These are phyloP conservation scores for Ligustrum vulgare DNA, from an alignment of 257 asterid genomes.

Conservation along the genomic window DNA sequence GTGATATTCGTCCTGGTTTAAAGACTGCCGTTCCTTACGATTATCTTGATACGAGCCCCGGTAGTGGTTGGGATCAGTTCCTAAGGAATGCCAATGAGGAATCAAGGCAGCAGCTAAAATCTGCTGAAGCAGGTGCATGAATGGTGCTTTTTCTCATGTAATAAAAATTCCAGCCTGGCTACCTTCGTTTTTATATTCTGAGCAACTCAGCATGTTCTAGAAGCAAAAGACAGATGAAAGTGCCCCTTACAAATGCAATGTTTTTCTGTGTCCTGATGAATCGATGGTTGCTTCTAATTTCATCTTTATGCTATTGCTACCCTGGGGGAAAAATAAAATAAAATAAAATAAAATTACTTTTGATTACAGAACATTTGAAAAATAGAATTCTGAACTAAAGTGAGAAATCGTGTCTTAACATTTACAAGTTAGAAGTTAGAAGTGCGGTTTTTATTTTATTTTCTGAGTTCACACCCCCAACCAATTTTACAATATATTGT, in stretches of 20 bases:
- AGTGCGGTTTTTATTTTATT: no score
- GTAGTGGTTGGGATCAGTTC: conserved; percentile 93
- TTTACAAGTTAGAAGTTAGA: no score
- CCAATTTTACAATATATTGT: no score
- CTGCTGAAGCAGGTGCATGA: conserved; percentile 54
- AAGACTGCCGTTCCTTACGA: conserved; percentile 90
- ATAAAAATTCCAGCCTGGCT: not conserved
- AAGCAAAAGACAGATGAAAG: not conserved
- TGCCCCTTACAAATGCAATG: not conserved
- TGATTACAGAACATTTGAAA: not conserved
- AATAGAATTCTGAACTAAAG: not conserved
- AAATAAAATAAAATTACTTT: no score
- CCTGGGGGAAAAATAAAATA: no score
- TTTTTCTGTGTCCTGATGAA: not conserved
- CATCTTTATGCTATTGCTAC: not conserved
- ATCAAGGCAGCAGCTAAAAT: conserved; percentile 38
- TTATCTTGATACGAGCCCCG: conserved; percentile 72
- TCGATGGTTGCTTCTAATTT: not conserved
- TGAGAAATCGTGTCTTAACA: not conserved
- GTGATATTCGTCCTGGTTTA: conserved; percentile 82
- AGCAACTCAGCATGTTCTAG: not conserved
- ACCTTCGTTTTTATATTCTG: not conserved
- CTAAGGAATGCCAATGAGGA: conserved; percentile 62
- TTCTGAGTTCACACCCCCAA: no score
- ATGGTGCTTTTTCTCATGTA: conserved; percentile 6